Percentiles rank a stretch among this genome's conserved stretches.
phyloP scores from a whole-genome alignment of 2,329 filamentous ascomycete genomes.

The Westerdykella aurantiaca region DNA sequence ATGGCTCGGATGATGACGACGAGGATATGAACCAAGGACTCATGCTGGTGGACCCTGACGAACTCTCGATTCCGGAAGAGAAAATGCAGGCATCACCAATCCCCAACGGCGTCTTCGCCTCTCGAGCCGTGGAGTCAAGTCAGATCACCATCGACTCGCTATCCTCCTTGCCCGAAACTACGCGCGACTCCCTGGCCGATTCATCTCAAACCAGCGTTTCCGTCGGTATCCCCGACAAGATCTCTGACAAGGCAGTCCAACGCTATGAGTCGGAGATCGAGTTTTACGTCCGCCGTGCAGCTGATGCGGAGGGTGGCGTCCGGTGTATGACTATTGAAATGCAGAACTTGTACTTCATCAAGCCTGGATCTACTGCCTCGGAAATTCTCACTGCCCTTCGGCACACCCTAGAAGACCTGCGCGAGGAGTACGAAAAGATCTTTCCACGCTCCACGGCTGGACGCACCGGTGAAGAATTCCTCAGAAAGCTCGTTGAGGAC shows the following conservation, averaged over 20 bases:
- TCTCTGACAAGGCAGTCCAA: slow-evolving; percentile 33
- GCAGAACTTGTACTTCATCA: slow-evolving; percentile 39
- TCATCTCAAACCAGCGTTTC: slow-evolving; percentile 11
- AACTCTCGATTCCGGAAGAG: slow-evolving; percentile 27
- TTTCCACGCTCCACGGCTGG: slow-evolving; percentile 37
- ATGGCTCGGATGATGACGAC: slow-evolving; percentile 15
- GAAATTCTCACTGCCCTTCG: slow-evolving; percentile 39
- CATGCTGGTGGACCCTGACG: slow-evolving; percentile 30
- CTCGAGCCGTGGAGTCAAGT: slow-evolving; percentile 23
- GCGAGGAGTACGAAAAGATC: slow-evolving; percentile 36
- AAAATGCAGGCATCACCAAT: slow-evolving; percentile 20
- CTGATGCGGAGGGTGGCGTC: slow-evolving; percentile 37
- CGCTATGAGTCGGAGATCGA: slow-evolving; percentile 39
- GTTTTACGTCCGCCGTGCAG: slow-evolving; percentile 33
- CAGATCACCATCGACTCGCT: slow-evolving; percentile 27
- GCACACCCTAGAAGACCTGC: slow-evolving; percentile 38
- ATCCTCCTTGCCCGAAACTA: slow-evolving; percentile 19
- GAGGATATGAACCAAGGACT: slow-evolving; percentile 21
- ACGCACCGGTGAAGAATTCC: slow-evolving; percentile 37
- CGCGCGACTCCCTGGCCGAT: slow-evolving; percentile 21
- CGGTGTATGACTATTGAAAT: slow-evolving; percentile 42
- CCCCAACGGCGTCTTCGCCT: slow-evolving; percentile 24
- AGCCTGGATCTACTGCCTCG: slow-evolving; percentile 23
- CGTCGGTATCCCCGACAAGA: slow-evolving; percentile 15
- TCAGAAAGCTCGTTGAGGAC: slow-evolving; percentile 38